These are phyloP conservation scores for Cyanidiococcus yangmingshanensis DNA, from an alignment of 23 red algal genomes.

Conservation along the genomic window DNA sequence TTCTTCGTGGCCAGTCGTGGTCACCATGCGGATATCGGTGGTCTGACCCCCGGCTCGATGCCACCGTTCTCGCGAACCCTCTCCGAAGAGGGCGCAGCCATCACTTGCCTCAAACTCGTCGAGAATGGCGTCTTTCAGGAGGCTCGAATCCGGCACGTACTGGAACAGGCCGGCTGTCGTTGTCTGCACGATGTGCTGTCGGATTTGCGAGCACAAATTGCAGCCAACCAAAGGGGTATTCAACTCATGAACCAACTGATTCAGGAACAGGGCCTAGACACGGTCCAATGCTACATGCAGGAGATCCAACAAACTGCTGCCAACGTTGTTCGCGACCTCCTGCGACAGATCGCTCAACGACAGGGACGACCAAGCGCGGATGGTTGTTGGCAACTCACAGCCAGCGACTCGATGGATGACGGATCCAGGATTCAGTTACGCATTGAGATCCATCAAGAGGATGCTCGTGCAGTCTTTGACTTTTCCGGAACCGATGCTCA, in stretches of 20 bases:
- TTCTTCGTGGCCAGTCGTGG: conserved; percentile 91
- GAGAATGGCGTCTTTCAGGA: conserved; percentile 71
- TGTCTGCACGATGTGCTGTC: conserved; percentile 74
- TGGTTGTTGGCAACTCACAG: conserved; percentile 11
- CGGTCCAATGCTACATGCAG: conserved; percentile 78
- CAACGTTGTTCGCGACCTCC: conserved; percentile 46
- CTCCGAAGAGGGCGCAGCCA: conserved; percentile 70
- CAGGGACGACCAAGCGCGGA: not conserved
- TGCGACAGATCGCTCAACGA: conserved; percentile 30
- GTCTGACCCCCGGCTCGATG: conserved; percentile 88
- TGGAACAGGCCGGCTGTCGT: conserved; percentile 51
- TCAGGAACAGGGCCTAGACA: conserved; percentile 24
- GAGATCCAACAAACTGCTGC: conserved; percentile 71
- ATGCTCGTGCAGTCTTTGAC: conserved; percentile 71
- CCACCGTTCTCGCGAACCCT: conserved; percentile 79
- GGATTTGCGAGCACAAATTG: conserved; percentile 84
- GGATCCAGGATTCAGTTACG: conserved; percentile 50
- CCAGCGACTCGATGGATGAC: conserved; percentile 81
- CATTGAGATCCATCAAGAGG: conserved; percentile 40
- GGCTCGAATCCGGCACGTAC: conserved; percentile 24
- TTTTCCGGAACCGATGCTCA: conserved; percentile 59
- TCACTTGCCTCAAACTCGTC: conserved; percentile 74
- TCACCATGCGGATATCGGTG: conserved; percentile 94
- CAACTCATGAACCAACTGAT: conserved; percentile 53
- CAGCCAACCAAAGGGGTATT: conserved; percentile 93